Conservation (phyloP, 768 basidiomycete genomes). For the Myochromella boudieri region DNA sequence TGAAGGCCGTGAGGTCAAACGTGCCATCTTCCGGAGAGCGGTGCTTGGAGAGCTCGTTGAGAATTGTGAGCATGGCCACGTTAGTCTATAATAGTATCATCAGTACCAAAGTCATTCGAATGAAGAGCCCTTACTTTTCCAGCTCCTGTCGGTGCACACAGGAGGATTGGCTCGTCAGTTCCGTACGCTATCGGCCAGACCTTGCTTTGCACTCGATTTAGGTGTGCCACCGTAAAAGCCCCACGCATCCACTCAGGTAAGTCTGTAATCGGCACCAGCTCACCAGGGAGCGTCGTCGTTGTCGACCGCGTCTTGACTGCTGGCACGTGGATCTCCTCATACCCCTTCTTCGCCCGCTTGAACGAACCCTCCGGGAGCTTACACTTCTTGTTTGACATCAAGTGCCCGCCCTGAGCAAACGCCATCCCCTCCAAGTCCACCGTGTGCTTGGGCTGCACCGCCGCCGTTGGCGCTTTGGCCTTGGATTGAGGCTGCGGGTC, state of each 20-base stretch:
- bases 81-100: conserved; percentile 69
- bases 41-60: conserved; percentile 87
- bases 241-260: conserved; percentile 86
- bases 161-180: conserved; percentile 89
- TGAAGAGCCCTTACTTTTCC: conserved; percentile 88
- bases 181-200: conserved; percentile 92
- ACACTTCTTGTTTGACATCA: conserved; percentile 99
- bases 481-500: conserved; percentile 81
- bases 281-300: conserved; percentile 58
- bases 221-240: conserved; percentile 78
- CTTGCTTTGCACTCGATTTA: conserved; percentile 94
- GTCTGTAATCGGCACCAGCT: conserved; percentile 67
- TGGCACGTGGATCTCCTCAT: conserved; percentile 97
- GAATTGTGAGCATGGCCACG: conserved; percentile 93
- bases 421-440: conserved; percentile 93
- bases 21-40: conserved; percentile 78
- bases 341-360: conserved; percentile 95
- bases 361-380: conserved; percentile 97
- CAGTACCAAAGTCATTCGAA: conserved; percentile 12
- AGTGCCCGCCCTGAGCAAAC: conserved; percentile 93
- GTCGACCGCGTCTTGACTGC: conserved; percentile 79
- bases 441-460: conserved; percentile 78
- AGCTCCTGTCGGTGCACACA: conserved; percentile 98
- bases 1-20: conserved; percentile 89
- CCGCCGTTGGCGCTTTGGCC: conserved; percentile 84